Conservation (phyloP, 2,329 filamentous ascomycete genomes). For the Hirsutella minnesotensis region DNA sequence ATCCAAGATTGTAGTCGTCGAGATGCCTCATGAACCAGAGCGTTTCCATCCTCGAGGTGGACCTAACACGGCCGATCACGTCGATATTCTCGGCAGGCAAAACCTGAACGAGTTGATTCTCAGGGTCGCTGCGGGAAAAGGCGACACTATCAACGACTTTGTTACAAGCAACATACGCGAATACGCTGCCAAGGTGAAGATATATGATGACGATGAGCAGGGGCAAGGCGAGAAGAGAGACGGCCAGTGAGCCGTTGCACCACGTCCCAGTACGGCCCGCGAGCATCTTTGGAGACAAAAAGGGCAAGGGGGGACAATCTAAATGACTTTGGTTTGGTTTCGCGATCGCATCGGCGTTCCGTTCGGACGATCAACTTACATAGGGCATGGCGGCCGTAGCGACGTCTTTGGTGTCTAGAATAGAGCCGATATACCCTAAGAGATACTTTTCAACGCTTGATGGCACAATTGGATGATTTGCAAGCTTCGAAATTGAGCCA, state of each 20-base stretch:
- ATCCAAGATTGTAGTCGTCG: conserved; percentile 69
- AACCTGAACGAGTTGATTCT: conserved; percentile 86
- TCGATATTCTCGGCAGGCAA: conserved; percentile 85
- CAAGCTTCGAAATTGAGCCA: too few species aligned
- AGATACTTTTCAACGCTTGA: not conserved
- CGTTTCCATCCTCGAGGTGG: conserved; percentile 73
- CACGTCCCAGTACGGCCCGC: too few species aligned
- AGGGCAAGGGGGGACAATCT: too few species aligned
- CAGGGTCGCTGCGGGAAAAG: conserved; percentile 73
- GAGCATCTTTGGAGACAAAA: too few species aligned
- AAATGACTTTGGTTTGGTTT: too few species aligned
- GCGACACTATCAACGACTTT: conserved; percentile 64
- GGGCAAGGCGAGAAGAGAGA: not conserved
- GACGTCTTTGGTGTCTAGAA: not conserved
- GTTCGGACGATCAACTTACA: not conserved
- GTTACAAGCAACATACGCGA: conserved; percentile 71
- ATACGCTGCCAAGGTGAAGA: conserved; percentile 74
- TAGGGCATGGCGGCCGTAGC: too few species aligned
- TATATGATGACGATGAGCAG: conserved; percentile 51
- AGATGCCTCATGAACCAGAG: conserved; percentile 96
- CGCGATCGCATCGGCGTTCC: conserved; percentile 1
- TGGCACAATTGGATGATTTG: too few species aligned
- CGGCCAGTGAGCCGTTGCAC: too few species aligned
- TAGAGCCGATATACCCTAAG: conserved; percentile 1
- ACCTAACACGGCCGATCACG: conserved; percentile 72